These are phyloP conservation scores for Trichoderma asperelloides DNA, from an alignment of 495 filamentous ascomycete species.

Conservation along the genomic window DNA sequence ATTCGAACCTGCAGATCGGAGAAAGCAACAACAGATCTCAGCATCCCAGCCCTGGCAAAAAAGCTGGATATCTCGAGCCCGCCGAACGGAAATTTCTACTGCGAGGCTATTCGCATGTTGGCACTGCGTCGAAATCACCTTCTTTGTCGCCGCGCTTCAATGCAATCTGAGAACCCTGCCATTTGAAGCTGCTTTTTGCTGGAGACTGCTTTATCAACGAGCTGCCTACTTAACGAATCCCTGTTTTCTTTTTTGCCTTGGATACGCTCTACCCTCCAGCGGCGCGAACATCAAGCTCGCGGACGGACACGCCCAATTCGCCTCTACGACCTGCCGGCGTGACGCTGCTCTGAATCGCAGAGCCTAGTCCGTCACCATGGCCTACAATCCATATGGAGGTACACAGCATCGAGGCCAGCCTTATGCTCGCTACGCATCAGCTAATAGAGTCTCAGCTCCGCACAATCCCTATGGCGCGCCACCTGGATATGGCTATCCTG, in stretches of 20 bases:
- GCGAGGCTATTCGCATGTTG: background rate
- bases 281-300: background rate
- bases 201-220: background rate
- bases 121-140: background rate
- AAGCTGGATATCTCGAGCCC: background rate
- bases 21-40: background rate
- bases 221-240: background rate
- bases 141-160: background rate
- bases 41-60: background rate
- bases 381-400: constrained; percentile 80
- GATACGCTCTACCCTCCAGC: background rate
- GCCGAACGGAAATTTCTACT: background rate
- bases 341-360: constrained; percentile 1
- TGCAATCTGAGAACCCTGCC: background rate
- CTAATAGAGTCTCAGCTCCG: constrained; percentile 15
- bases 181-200: background rate
- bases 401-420: background rate
- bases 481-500: constrained; percentile 69
- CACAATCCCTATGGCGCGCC: constrained; percentile 58
- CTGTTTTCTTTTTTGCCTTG: background rate
- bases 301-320: background rate
- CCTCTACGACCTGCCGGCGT: background rate
- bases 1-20: background rate
- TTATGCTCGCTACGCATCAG: background rate
- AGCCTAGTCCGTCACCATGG: constrained; percentile 26